A percentile compares a stretch with the other conserved stretches of the same genome.
phyloP scores from a whole-genome alignment of 2,329 filamentous ascomycete species.

The Cytospora piceicola region DNA sequence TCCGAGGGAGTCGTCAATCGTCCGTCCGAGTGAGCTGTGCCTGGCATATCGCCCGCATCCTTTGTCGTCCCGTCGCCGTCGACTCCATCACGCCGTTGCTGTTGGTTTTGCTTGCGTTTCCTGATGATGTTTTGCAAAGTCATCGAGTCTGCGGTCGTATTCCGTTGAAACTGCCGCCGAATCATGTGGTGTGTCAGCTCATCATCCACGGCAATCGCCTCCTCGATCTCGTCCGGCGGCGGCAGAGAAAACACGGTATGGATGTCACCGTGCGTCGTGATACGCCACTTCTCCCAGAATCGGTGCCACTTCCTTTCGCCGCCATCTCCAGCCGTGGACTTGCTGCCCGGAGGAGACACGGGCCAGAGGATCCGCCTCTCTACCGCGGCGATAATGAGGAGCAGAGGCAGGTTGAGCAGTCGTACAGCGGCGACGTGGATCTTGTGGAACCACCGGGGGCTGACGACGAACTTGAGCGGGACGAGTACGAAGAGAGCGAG shows the following conservation, averaged over 20 bases:
- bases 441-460: slow-evolving; percentile 88
- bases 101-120: slow-evolving; percentile 27
- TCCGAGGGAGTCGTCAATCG: slow-evolving; percentile 14
- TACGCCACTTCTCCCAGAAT: slow-evolving; percentile 70
- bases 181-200: slow-evolving; percentile 62
- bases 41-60: slow-evolving; percentile 19
- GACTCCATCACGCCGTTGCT: slow-evolving; percentile 13
- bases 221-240: slow-evolving; percentile 63
- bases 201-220: slow-evolving; percentile 63
- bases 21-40: slow-evolving; percentile 8
- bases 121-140: slow-evolving; percentile 23
- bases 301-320: slow-evolving; percentile 41
- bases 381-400: slow-evolving; percentile 70
- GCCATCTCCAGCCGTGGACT: neutral
- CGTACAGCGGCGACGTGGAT: slow-evolving; percentile 80
- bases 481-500: slow-evolving; percentile 74
- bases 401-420: slow-evolving; percentile 73
- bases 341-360: slow-evolving; percentile 32
- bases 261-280: slow-evolving; percentile 73
- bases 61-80: slow-evolving; percentile 12
- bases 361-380: slow-evolving; percentile 73
- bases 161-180: slow-evolving; percentile 57
- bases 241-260: slow-evolving; percentile 74
- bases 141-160: slow-evolving; percentile 44
- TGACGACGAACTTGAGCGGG: slow-evolving; percentile 76